Conservation (phyloP, 2,329 filamentous ascomycete genomes). For the Seiridium cupressi region DNA sequence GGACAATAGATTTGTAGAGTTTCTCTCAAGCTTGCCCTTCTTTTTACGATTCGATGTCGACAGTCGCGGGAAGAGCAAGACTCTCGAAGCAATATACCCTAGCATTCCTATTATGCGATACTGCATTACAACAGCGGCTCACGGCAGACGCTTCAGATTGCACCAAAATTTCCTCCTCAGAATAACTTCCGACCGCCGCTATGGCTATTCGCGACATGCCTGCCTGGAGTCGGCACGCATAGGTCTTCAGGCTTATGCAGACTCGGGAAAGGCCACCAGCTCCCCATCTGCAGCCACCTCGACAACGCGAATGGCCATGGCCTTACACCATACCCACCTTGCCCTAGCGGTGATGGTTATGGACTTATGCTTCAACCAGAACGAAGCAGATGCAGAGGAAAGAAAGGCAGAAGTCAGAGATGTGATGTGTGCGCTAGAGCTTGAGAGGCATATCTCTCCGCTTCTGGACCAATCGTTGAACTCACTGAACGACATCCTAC, state of each 20-base stretch:
- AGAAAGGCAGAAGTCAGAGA: constrained; percentile 11
- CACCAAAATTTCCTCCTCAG: constrained; percentile 19
- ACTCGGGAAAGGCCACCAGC: constrained; percentile 2
- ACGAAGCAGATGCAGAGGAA: constrained; percentile 9
- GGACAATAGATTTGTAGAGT: constrained; percentile 13
- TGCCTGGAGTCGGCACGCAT: constrained; percentile 16
- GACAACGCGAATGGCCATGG: constrained; percentile 15
- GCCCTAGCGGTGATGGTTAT: constrained; percentile 16
- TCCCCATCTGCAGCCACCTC: constrained; percentile 7
- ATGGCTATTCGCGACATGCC: constrained; percentile 12
- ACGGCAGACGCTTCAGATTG: constrained; percentile 16
- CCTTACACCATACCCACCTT: constrained; percentile 16
- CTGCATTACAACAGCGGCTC: constrained; percentile 14
- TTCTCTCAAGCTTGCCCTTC: constrained; percentile 12
- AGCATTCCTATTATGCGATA: constrained; percentile 19
- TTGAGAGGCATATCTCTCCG: constrained; percentile 8
- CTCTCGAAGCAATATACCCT: constrained; percentile 15
- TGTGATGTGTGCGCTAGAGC: constrained; percentile 11
- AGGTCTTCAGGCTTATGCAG: constrained; percentile 11
- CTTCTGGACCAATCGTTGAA: constrained; percentile 10
- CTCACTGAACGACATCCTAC: constrained; percentile 9
- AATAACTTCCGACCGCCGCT: constrained; percentile 12
- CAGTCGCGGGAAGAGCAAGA: constrained; percentile 14
- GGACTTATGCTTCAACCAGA: constrained; percentile 17
- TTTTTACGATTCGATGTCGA: constrained; percentile 13